Conservation (phyloP, 2,329 filamentous ascomycete species). For the Diaporthe sp. region DNA sequence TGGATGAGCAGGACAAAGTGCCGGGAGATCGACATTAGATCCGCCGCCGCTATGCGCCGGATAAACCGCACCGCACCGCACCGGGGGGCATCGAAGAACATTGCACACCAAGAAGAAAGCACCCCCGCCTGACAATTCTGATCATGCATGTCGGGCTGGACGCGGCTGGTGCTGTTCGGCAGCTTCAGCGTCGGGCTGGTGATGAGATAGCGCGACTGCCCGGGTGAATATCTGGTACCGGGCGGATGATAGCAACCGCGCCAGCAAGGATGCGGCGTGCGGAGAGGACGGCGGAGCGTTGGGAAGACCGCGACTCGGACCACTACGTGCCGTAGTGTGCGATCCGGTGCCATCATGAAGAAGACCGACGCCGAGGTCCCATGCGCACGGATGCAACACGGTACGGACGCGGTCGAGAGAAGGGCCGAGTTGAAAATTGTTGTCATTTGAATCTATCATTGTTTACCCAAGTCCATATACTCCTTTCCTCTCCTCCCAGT, state of each 20-base stretch:
- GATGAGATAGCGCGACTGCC: too few relatives aligned
- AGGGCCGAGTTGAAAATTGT: neutral
- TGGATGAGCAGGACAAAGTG: neutral
- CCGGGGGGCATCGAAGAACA: neutral
- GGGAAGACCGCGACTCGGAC: neutral
- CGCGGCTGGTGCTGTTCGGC: too few relatives aligned
- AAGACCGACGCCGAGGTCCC: neutral
- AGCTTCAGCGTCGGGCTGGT: too few relatives aligned
- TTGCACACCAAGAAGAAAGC: neutral
- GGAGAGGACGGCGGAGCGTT: neutral
- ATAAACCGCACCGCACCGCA: neutral
- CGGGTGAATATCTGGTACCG: too few relatives aligned
- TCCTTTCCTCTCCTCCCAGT: neutral
- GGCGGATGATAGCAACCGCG: too few relatives aligned
- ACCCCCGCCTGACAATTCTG: neutral
- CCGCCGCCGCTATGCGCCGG: neutral
- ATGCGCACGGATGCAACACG: neutral
- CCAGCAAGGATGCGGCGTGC: too few relatives aligned
- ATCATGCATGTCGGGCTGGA: too few relatives aligned
- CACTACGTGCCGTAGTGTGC: neutral
- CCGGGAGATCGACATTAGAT: neutral
- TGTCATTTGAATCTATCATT: neutral
- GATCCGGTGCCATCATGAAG: neutral
- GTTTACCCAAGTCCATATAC: neutral
- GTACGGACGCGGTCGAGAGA: neutral